These are phyloP conservation scores for Metarhizium robertsii DNA, from an alignment of 2,329 filamentous ascomycete species.

Conservation along the genomic window DNA sequence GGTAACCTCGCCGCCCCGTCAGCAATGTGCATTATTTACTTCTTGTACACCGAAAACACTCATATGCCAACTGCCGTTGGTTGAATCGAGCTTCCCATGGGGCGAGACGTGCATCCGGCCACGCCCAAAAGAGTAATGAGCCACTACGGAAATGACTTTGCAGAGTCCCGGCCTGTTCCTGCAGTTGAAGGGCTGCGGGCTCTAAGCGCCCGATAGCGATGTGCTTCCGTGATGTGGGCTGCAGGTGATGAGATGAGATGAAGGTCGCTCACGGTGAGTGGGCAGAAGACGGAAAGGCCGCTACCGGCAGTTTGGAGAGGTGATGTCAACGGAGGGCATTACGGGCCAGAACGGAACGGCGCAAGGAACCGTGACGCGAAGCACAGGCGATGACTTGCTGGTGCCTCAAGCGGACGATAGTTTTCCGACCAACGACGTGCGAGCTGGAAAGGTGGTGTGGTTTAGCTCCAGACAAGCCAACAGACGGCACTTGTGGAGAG, in stretches of 20 bases:
- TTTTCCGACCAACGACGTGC: neutral
- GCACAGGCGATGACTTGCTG: too few species aligned
- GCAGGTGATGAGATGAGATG: constrained; percentile 5
- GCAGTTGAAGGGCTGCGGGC: neutral
- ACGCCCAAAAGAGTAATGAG: constrained; percentile 4
- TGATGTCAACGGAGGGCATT: neutral
- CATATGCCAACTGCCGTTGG: constrained; percentile 5
- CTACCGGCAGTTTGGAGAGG: neutral
- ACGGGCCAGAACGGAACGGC: neutral
- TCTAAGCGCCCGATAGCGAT: constrained; percentile 5
- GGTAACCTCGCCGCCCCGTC: neutral
- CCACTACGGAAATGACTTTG: neutral
- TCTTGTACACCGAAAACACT: neutral
- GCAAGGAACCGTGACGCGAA: too few species aligned
- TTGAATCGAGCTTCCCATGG: neutral
- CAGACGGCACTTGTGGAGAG: neutral
- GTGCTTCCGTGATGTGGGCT: constrained; percentile 1
- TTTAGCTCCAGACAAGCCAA: neutral
- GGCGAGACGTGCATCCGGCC: neutral
- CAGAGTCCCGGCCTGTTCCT: neutral
- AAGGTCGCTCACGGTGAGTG: neutral
- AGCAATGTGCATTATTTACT: neutral
- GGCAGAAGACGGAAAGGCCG: neutral
- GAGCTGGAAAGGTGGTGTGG: neutral
- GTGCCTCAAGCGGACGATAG: too few species aligned